Conservation (phyloP, 257 asterid species). For the Apocynum venetum region DNA sequence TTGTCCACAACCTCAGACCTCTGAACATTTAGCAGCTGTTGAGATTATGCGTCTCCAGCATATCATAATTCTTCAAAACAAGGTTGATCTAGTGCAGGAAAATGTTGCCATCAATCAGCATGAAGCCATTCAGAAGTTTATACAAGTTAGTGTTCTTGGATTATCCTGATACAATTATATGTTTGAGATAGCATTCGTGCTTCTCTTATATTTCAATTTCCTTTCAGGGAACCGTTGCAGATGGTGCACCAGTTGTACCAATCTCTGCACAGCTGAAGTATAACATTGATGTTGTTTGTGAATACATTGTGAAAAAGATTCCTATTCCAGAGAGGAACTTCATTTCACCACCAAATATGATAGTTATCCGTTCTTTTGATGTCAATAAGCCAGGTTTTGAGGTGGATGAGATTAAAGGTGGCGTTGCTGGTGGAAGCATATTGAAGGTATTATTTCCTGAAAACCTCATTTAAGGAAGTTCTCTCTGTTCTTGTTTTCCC, state of each 20-base stretch:
- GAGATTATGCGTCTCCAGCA: constrained; percentile 94
- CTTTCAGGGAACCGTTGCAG: constrained; percentile 92
- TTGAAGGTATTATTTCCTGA: constrained; percentile 52
- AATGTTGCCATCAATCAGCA: constrained; percentile 97
- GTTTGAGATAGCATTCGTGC: neutral
- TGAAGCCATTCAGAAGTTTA: constrained; percentile 91
- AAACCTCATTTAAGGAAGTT: neutral
- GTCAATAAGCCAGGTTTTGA: constrained; percentile 98
- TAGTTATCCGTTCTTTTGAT: constrained; percentile 92
- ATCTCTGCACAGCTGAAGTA: constrained; percentile 97
- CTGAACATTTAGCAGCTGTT: constrained; percentile 95
- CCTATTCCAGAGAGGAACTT: constrained; percentile 91
- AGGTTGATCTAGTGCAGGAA: constrained; percentile 97
- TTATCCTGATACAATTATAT: neutral
- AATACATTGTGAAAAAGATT: constrained; percentile 77
- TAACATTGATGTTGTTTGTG: constrained; percentile 87
- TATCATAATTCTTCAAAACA: constrained; percentile 90
- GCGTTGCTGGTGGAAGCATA: constrained; percentile 99
- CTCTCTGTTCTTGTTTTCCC: neutral
- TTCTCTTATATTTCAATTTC: constrained; percentile 8
- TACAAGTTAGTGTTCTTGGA: constrained; percentile 49
- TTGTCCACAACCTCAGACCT: constrained; percentile 98
- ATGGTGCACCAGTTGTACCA: constrained; percentile 86
- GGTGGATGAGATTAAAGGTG: constrained; percentile 94
- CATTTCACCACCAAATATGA: constrained; percentile 92